Evolutionary conservation across 1,284 basidiomycete species (phyloP).

Genomic region (Cryptococcus sp.): DNA sequence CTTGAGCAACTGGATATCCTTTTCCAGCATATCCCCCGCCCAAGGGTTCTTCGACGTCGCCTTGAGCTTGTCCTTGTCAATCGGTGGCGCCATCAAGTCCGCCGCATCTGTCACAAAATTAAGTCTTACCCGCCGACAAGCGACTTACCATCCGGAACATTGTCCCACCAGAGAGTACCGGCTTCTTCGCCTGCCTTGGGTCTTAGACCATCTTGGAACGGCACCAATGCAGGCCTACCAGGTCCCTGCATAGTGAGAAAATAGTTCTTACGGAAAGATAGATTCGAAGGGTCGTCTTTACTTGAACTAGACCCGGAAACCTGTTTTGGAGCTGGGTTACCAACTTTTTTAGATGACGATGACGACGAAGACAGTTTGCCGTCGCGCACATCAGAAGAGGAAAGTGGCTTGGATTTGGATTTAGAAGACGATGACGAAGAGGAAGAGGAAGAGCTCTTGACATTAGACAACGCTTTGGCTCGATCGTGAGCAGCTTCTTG

Average conservation of each 20-base stretch:
- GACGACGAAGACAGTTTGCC: slow-evolving; percentile 16
- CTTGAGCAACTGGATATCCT: slow-evolving; percentile 40
- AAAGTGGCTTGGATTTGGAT: slow-evolving; percentile 16
- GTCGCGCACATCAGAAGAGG: slow-evolving; percentile 22
- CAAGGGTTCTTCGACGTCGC: slow-evolving; percentile 38
- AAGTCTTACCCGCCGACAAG: not conserved
- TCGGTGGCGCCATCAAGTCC: slow-evolving; percentile 40
- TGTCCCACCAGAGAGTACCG: slow-evolving; percentile 46
- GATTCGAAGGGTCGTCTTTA: slow-evolving; percentile 32
- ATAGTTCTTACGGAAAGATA: slow-evolving; percentile 37
- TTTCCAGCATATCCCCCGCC: slow-evolving; percentile 29
- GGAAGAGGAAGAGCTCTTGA: slow-evolving; percentile 17
- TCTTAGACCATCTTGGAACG: slow-evolving; percentile 41
- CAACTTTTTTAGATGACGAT: slow-evolving; percentile 18
- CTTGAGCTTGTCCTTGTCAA: slow-evolving; percentile 34
- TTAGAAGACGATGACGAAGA: slow-evolving; percentile 18
- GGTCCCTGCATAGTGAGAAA: slow-evolving; percentile 48
- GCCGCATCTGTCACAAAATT: slow-evolving; percentile 24
- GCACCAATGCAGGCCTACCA: slow-evolving; percentile 41
- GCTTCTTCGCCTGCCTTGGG: slow-evolving; percentile 36
- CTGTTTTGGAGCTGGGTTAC: slow-evolving; percentile 34
- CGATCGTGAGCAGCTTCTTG: slow-evolving; percentile 34
- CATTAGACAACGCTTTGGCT: slow-evolving; percentile 26
- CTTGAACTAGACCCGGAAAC: slow-evolving; percentile 26
- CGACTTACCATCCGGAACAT: slow-evolving; percentile 40